A percentile compares a stretch with the other conserved stretches of the same genome.
Conservation (phyloP, 2,329 filamentous ascomycete genomes). For the Exophiala sideris region DNA sequence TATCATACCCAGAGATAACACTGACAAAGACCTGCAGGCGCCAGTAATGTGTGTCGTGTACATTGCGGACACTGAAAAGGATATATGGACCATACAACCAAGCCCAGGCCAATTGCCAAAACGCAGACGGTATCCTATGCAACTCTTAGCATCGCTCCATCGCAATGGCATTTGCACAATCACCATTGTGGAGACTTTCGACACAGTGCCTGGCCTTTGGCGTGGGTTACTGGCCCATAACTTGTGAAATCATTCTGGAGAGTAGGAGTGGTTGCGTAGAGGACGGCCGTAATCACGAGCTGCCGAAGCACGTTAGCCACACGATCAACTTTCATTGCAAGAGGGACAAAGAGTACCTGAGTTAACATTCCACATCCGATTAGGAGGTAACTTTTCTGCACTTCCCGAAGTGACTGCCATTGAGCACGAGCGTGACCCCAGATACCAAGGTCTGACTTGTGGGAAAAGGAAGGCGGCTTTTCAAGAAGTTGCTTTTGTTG, state of each 20-base stretch:
- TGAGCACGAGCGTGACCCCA: neutral
- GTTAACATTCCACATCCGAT: conserved; percentile 6
- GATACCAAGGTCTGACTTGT: neutral
- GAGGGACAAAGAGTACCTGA: too few relatives aligned
- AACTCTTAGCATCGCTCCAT: too few relatives aligned
- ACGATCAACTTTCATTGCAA: too few relatives aligned
- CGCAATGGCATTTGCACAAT: too few relatives aligned
- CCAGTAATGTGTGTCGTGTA: conserved; percentile 63
- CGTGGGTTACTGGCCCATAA: conserved; percentile 6
- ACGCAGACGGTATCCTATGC: conserved; percentile 51
- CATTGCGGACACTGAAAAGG: conserved; percentile 55
- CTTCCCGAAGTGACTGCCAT: neutral
- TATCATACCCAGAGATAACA: conserved; percentile 35
- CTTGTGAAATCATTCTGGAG: conserved; percentile 3
- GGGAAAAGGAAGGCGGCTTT: too few relatives aligned
- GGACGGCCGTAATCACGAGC: conserved; percentile 1
- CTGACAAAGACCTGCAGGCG: conserved; percentile 54
- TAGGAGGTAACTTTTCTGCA: conserved; percentile 1
- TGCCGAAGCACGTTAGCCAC: neutral
- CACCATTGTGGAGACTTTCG: conserved; percentile 31
- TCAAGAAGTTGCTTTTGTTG: neutral
- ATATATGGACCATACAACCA: conserved; percentile 59
- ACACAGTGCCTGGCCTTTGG: conserved; percentile 7
- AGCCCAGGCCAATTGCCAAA: conserved; percentile 64
- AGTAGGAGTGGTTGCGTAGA: conserved; percentile 9